Evolutionary conservation across 2,329 filamentous ascomycete genomes (phyloP).

Genomic region (Purpureocillium takamizusanense): DNA sequence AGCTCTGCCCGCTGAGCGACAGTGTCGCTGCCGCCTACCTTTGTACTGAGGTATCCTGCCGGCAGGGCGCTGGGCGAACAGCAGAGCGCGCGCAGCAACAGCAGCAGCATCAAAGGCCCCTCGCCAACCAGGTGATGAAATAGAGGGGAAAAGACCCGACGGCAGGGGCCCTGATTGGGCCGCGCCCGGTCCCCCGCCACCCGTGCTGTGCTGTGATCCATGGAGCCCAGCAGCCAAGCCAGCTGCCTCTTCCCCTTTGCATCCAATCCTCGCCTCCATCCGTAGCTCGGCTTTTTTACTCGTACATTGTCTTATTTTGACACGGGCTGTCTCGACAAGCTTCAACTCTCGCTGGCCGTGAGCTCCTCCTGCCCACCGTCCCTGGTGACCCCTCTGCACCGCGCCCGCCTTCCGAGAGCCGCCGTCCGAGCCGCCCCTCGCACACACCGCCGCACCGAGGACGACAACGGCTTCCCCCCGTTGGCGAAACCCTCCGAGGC

Average conservation of each 20-base stretch:
- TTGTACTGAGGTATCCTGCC: too few species aligned
- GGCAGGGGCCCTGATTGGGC: conserved; percentile 5
- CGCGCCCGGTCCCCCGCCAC: neutral
- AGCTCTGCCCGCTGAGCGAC: too few species aligned
- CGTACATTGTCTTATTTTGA: neutral
- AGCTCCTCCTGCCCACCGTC: conserved; percentile 1
- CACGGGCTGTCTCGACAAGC: neutral
- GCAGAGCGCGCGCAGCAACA: too few species aligned
- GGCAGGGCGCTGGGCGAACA: neutral
- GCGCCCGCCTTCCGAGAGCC: conserved; percentile 1
- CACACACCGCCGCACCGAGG: neutral
- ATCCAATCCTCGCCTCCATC: neutral
- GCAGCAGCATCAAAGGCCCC: too few species aligned
- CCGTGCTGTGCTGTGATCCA: neutral
- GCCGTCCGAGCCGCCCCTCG: too few species aligned
- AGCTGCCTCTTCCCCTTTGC: conserved; percentile 7
- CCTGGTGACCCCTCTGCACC: conserved; percentile 3
- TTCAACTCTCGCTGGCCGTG: conserved; percentile 8
- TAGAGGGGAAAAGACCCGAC: conserved; percentile 2
- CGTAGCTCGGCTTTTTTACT: neutral
- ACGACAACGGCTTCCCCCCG: neutral
- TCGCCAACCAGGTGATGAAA: neutral
- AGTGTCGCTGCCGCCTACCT: too few species aligned
- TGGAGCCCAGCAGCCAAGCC: too few species aligned
- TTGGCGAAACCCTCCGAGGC: neutral